Evolutionary conservation across 352 stramenopile species (phyloP).

Genomic region (Pythium monospermum): DNA sequence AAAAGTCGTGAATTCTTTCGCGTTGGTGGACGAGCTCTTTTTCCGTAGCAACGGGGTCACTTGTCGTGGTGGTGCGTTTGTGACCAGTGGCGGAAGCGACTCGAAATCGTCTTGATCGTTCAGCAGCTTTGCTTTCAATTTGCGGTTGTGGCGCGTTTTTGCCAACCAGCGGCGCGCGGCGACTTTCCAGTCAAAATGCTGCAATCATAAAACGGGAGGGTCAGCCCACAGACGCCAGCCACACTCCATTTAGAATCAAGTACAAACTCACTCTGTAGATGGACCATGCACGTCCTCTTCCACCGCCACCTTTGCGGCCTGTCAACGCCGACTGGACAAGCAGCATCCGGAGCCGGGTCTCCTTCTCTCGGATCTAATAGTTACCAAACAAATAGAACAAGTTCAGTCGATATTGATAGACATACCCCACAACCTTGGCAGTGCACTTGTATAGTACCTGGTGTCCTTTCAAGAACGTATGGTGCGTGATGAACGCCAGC

Average conservation of each 20-base stretch:
- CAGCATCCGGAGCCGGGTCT: conserved; percentile 34
- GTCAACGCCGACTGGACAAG: conserved; percentile 52
- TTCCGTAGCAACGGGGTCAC: conserved; percentile 2
- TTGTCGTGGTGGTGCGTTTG: not conserved
- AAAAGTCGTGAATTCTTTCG: conserved; percentile 2
- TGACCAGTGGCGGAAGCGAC: conserved; percentile 38
- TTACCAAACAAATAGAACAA: too few relatives aligned
- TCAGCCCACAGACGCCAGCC: too few relatives aligned
- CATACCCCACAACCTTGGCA: too few relatives aligned
- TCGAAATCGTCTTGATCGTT: conserved; percentile 63
- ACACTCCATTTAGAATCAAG: not conserved
- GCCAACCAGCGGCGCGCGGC: conserved; percentile 59
- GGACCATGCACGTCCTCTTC: conserved; percentile 51
- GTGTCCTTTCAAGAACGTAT: conserved; percentile 62
- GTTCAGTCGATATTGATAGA: too few relatives aligned
- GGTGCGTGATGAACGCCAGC: conserved; percentile 72
- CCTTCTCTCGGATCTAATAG: conserved; percentile 59
- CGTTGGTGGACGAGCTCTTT: not conserved
- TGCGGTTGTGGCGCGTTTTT: conserved; percentile 58
- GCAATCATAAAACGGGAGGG: too few relatives aligned
- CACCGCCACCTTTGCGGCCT: conserved; percentile 36
- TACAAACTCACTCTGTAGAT: conserved; percentile 67
- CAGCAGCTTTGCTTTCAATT: conserved; percentile 28
- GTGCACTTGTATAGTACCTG: too few relatives aligned
- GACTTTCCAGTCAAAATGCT: conserved; percentile 63